Percentiles rank a stretch among this genome's conserved stretches.
phyloP scores from a whole-genome alignment of 2,329 filamentous ascomycete species.

The Phyllosticta citrichinensis region DNA sequence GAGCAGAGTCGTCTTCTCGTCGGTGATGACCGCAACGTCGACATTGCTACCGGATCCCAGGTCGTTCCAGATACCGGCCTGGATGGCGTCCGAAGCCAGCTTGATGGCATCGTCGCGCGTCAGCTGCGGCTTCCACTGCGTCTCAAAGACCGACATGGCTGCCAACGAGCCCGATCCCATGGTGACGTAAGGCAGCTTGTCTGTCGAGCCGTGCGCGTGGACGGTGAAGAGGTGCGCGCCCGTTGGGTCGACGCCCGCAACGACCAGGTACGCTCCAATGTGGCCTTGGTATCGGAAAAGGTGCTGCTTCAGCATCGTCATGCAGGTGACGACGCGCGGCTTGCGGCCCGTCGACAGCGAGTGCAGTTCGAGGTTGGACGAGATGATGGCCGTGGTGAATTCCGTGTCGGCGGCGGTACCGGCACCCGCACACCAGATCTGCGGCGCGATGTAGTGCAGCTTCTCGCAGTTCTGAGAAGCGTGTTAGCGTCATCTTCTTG shows the following conservation, averaged over 20 bases:
- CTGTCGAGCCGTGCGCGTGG: slow-evolving; percentile 93
- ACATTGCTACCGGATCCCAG: slow-evolving; percentile 95
- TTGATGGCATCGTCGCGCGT: slow-evolving; percentile 72
- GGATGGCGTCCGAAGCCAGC: slow-evolving; percentile 75
- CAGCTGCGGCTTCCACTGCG: slow-evolving; percentile 76
- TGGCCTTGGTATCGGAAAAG: slow-evolving; percentile 97
- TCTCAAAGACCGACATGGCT: slow-evolving; percentile 97
- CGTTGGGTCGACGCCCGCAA: slow-evolving; percentile 92
- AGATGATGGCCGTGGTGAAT: slow-evolving; percentile 97
- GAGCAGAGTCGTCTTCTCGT: slow-evolving; percentile 87
- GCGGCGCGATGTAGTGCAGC: slow-evolving; percentile 94
- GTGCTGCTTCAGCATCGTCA: slow-evolving; percentile 99
- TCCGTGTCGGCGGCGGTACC: slow-evolving; percentile 97
- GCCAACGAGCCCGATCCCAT: slow-evolving; percentile 96
- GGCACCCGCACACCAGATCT: slow-evolving; percentile 98
- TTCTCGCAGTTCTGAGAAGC: slow-evolving; percentile 83
- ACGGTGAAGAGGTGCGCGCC: slow-evolving; percentile 95
- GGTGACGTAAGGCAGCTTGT: slow-evolving; percentile 98
- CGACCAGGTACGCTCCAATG: slow-evolving; percentile 95
- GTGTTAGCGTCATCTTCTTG: slow-evolving; percentile 14
- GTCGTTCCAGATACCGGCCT: slow-evolving; percentile 98
- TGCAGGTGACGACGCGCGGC: slow-evolving; percentile 95
- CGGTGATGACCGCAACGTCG: slow-evolving; percentile 89
- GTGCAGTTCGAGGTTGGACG: slow-evolving; percentile 96
- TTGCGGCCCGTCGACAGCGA: slow-evolving; percentile 91